Evolutionary conservation across 2,329 filamentous ascomycete genomes (phyloP), one percentile per base, ranked within the genome.

Genomic region (Diaporthe longicolla): DNA sequence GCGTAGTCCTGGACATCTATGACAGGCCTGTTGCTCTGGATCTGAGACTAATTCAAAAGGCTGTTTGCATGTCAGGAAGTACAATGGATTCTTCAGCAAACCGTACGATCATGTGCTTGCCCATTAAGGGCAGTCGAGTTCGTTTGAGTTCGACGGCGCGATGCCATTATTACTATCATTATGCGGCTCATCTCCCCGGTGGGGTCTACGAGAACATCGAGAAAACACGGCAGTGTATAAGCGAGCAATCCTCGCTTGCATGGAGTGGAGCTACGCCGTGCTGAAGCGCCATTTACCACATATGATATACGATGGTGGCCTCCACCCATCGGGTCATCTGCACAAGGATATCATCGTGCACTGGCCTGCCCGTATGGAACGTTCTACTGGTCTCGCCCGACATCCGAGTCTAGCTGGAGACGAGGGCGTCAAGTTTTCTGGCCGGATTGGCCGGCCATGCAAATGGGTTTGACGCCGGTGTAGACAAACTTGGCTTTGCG

Each of bases 301-400:
- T 24, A 11, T 17, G 29, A 8, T 21, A 24, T 35, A 37, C 32
- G 15, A 40, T 66, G 13, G 9, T 37, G 11, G 48, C 63, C 63
- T 54, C 48, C 48, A 26, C 32, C 17, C 29, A 24, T 35, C 63
- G 48, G 63, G 32, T 40, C 63, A 68, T 68, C 63, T 68, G 48
- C 63, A 54, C 63, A 68, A 68, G 63, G 63, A 52, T 54, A 32
- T 40, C 48, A 50, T 37, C 10, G 48, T 37, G 29, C 63, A 40
- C 63, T 54, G 45, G n/a, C 45, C 63, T 63, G 59, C 21, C 29
- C 19, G 26, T 17, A 17, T 50, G 26, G 59, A 52, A 21, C 3
- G 5, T 65, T 50, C 21, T 50, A 32, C 17, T 13, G 29, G 15
- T 19, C 15, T 24, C 29, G 2, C 9, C 21, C 15, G 45, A 37